Percentiles rank a stretch among this genome's conserved stretches.
Conservation (phyloP, 176 grass and related monocot species). For the Hyparrhenia diplandra region DNA sequence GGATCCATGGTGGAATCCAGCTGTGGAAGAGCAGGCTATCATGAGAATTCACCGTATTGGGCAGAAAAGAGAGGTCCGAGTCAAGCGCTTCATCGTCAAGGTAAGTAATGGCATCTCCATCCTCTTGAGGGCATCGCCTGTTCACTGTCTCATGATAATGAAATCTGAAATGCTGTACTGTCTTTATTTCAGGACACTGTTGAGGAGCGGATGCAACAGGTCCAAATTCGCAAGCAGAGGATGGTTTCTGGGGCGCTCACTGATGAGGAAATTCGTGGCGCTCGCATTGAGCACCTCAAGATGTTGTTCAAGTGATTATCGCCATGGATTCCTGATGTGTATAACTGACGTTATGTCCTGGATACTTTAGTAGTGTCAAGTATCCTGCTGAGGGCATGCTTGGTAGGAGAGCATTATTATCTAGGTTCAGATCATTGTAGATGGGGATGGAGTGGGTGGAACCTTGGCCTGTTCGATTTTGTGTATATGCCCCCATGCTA, state of each 20-base stretch:
- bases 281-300: constrained; percentile 81
- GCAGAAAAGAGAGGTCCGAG: constrained; percentile 66
- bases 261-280: constrained; percentile 69
- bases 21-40: constrained; percentile 96
- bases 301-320: constrained; percentile 68
- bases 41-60: constrained; percentile 94
- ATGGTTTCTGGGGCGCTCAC: constrained; percentile 81
- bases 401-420: constrained; percentile 11
- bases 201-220: constrained; percentile 87
- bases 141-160: not conserved
- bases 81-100: constrained; percentile 88
- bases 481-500: constrained; percentile 21
- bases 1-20: constrained; percentile 99
- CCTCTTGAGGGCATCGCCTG: not conserved
- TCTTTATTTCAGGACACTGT: constrained; percentile 60
- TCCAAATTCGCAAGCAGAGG: constrained; percentile 80
- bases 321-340: not conserved
- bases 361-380: not conserved
- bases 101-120: constrained; percentile 23
- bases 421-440: not conserved
- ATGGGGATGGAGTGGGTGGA: constrained; percentile 35
- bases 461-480: constrained; percentile 36
- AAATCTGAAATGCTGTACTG: not conserved
- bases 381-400: not conserved
- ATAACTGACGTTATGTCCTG: not conserved